Evolutionary conservation across 2,329 filamentous ascomycete genomes (phyloP), one percentile per base, ranked within the genome.

Genomic region (Ciborinia camelliae): DNA sequence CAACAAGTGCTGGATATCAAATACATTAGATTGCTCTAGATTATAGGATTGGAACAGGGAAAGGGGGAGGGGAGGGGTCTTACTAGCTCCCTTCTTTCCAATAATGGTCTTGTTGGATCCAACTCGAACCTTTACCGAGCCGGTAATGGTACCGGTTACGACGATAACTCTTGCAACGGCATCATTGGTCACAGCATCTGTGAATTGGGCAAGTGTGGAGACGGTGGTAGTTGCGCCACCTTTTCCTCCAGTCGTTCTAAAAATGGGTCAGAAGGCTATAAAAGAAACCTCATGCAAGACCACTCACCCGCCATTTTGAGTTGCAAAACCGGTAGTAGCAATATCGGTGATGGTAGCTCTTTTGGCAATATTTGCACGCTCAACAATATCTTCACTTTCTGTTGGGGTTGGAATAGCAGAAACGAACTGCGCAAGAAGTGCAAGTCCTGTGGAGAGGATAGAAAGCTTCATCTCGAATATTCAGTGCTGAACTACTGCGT

Each of bases 361-460:
- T 75, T 84, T 84, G 18, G 20, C 66, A 41, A 71, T 63, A 14
- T 59, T 58, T 9, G 69, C 68, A 47, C 64, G 63, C 20, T 67
- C 39, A 3, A 23, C 52, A 15, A 63, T 62, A 26, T 62, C 50
- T 77, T 79, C 66, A 4, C 64, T 55, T 30, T 78, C 75, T 10
- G 81, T 84, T 51, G 75, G 76, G 37, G 84, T 85, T 58, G 85
- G 84, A 14, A 77, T 77, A 50, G 52, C 52, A 30, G 45, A 63
- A 7, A 78, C 82, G 67, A 78, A 66, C 65, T 74, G 75, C 66
- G 80, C 72, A 71, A 80, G 79, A 69, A 86, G 75, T 20, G 57
- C 59, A 20, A 69, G 37, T 71, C 78, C 80, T 66, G 82, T 78
- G 60, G 81, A 74, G 66, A 85, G 68, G 70, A 78, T 70, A 67